A percentile compares a stretch with the other conserved stretches of the same genome.
Evolutionary conservation across 148 eudicot species (phyloP).

Genomic region (Vaccinium vitisidaea): DNA sequence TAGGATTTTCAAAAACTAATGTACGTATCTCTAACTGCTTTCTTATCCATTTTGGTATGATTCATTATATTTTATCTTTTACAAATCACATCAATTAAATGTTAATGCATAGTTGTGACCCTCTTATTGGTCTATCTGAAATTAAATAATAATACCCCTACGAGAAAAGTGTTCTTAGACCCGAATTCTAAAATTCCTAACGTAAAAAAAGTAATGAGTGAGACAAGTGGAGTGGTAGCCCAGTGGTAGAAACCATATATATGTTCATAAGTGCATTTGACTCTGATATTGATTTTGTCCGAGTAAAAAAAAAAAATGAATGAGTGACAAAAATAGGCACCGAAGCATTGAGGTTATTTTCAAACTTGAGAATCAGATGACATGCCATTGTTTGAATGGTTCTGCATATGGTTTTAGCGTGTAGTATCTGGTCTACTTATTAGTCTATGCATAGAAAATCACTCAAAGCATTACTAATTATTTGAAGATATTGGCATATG

Average conservation of each 20-base stretch:
- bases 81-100: too few species aligned
- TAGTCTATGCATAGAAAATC: not conserved
- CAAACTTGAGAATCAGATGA: not conserved
- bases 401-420: not conserved
- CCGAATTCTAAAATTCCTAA: not conserved
- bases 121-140: not conserved
- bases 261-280: too few species aligned
- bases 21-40: too few species aligned
- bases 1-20: too few species aligned
- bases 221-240: too few species aligned
- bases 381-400: slow-evolving; percentile 1
- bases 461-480: not conserved
- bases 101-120: too few species aligned
- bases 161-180: not conserved
- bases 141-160: not conserved
- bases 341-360: not conserved
- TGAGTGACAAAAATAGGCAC: not conserved
- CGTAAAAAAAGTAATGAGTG: too few species aligned
- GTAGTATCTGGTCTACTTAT: not conserved
- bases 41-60: too few species aligned
- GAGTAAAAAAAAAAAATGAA: not conserved
- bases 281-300: too few species aligned
- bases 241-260: too few species aligned
- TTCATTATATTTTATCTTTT: too few species aligned
- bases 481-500: not conserved